Evolutionary conservation across 257 asterid species (phyloP).

Genomic region (Orobanche coerulescens): DNA sequence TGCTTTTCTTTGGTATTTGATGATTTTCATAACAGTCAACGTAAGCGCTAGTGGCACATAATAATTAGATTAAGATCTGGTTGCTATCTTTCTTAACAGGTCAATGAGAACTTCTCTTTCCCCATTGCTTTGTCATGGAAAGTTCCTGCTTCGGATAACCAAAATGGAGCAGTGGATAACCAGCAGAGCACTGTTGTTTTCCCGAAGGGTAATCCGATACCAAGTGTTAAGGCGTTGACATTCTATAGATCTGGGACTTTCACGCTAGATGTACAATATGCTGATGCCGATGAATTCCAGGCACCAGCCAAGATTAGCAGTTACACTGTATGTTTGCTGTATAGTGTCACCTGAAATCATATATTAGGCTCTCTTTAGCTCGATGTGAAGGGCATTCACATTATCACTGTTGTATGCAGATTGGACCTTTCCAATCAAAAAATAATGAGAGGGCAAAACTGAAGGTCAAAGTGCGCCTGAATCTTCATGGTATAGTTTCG

Average conservation of each 20-base stretch:
- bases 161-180: conserved; percentile 51
- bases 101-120: conserved; percentile 63
- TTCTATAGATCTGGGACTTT: conserved; percentile 70
- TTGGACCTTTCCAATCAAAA: conserved; percentile 68
- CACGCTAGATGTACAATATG: conserved; percentile 55
- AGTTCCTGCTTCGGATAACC: conserved; percentile 45
- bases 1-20: too few relatives aligned
- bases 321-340: conserved; percentile 46
- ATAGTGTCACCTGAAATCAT: not conserved
- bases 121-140: conserved; percentile 77
- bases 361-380: not conserved
- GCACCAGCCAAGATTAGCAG: conserved; percentile 67
- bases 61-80: not conserved
- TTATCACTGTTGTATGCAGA: conserved; percentile 27
- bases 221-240: conserved; percentile 87
- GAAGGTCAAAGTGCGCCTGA: conserved; percentile 67
- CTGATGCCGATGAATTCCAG: conserved; percentile 62
- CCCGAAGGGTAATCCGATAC: conserved; percentile 77
- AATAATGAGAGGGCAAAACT: conserved; percentile 57
- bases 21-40: too few relatives aligned
- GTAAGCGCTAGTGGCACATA: not conserved
- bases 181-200: conserved; percentile 70
- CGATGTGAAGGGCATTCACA: not conserved
- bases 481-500: conserved; percentile 72
- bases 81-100: conserved; percentile 30